Conservation (phyloP, 148 eudicot species). For the Rhododendron williamsianum region DNA sequence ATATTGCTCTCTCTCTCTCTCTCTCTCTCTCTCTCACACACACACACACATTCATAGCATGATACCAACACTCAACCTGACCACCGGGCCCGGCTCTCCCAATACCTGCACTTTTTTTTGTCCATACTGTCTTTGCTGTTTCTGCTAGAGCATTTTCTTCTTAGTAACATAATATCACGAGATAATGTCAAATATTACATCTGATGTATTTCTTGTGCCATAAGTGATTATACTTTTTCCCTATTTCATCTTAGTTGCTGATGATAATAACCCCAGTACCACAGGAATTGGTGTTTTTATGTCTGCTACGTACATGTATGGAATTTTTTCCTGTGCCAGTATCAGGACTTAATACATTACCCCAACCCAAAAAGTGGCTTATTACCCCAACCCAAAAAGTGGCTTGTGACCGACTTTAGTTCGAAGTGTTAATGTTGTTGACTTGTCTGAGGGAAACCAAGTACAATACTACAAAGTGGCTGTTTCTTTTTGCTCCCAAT, state of each 20-base stretch:
- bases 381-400: not conserved
- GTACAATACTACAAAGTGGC: not conserved
- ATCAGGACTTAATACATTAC: not conserved
- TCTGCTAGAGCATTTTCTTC: not conserved
- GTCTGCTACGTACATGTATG: not conserved
- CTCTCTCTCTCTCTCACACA: not conserved
- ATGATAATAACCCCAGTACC: not conserved
- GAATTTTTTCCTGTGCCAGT: not conserved
- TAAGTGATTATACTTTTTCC: not conserved
- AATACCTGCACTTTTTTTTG: not conserved
- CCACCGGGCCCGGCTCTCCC: not conserved
- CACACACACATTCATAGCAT: not conserved
- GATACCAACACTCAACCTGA: not conserved
- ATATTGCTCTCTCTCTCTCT: not conserved
- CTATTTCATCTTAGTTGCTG: not conserved
- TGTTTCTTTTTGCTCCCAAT: not conserved
- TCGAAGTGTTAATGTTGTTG: not conserved
- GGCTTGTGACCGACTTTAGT: not conserved
- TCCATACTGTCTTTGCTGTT: not conserved
- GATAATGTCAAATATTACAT: not conserved
- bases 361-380: not conserved
- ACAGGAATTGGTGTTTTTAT: not conserved
- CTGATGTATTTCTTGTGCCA: not conserved
- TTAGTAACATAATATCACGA: not conserved
- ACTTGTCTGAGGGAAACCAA: constrained; percentile 4